Evolutionary conservation across 495 filamentous ascomycete genomes (phyloP).

Genomic region (Corynascus novoguineensis): DNA sequence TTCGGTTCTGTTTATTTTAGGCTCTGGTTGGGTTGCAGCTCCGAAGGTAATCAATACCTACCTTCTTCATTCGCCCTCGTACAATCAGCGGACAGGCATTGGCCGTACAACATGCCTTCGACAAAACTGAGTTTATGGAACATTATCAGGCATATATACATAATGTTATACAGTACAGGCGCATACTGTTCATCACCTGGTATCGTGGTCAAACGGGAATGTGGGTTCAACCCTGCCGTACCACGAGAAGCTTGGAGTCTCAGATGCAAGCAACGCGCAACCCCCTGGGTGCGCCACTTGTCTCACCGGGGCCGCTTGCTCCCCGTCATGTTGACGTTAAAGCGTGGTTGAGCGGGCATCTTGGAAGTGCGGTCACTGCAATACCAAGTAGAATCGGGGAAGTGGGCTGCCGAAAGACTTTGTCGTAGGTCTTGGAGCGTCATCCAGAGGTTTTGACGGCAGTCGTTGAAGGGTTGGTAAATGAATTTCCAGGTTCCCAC

Average conservation of each 20-base stretch:
- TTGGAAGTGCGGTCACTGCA: not conserved
- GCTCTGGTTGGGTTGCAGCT: not conserved
- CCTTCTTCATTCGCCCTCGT: not conserved
- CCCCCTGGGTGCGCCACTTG: not conserved
- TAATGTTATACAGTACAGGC: too few relatives aligned
- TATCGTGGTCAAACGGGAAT: not conserved
- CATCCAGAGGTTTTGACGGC: too few relatives aligned
- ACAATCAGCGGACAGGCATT: too few relatives aligned
- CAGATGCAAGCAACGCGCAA: not conserved
- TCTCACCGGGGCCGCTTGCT: not conserved
- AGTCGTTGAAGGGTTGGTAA: too few relatives aligned
- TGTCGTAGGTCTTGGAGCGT: too few relatives aligned
- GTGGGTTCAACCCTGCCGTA: not conserved
- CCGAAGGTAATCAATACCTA: too few relatives aligned
- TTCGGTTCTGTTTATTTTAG: not conserved
- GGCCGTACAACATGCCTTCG: too few relatives aligned
- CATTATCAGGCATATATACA: too few relatives aligned
- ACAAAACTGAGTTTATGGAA: too few relatives aligned
- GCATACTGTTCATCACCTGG: not conserved
- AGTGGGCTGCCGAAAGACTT: too few relatives aligned
- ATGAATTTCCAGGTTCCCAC: too few relatives aligned
- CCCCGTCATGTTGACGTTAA: not conserved
- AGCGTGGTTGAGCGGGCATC: not conserved
- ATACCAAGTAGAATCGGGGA: too few relatives aligned
- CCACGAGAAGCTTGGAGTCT: not conserved